phyloP scores from a whole-genome alignment of 257 asterid species.

The Solanum dulcamara region DNA sequence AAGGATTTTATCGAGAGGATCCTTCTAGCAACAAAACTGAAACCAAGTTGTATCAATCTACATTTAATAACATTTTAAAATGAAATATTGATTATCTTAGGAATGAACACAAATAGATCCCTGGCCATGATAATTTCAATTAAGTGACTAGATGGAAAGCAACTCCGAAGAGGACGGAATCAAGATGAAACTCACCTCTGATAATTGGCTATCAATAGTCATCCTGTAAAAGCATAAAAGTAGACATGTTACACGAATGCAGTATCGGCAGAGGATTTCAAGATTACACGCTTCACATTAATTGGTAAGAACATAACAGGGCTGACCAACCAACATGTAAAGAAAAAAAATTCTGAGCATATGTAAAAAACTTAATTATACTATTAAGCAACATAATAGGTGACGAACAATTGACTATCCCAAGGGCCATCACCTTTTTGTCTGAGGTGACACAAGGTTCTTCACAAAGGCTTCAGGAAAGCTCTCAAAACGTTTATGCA shows the following conservation, averaged over 20 bases:
- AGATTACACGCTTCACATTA: not conserved
- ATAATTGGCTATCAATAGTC: constrained; percentile 44
- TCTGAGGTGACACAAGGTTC: constrained; percentile 61
- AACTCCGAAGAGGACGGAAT: not conserved
- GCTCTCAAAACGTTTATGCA: constrained; percentile 93
- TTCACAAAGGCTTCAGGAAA: constrained; percentile 91
- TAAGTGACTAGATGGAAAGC: not conserved
- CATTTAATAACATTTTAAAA: not conserved
- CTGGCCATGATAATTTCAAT: not conserved
- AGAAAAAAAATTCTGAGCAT: not conserved
- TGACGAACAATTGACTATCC: not conserved
- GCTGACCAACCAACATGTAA: not conserved
- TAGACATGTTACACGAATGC: not conserved
- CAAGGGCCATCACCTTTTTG: constrained; percentile 36
- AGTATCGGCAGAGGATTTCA: not conserved
- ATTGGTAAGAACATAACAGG: not conserved
- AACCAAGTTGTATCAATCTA: not conserved
- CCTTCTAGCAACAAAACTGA: not conserved
- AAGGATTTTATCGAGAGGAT: not conserved
- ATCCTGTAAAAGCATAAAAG: constrained; percentile 41
- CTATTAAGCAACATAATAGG: not conserved
- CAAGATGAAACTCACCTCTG: constrained; percentile 47
- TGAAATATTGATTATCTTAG: not conserved
- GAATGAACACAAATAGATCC: not conserved
- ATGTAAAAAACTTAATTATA: not conserved